Conservation (phyloP, 108 stramenopile species). For the Halocafeteria seosinensis region DNA sequence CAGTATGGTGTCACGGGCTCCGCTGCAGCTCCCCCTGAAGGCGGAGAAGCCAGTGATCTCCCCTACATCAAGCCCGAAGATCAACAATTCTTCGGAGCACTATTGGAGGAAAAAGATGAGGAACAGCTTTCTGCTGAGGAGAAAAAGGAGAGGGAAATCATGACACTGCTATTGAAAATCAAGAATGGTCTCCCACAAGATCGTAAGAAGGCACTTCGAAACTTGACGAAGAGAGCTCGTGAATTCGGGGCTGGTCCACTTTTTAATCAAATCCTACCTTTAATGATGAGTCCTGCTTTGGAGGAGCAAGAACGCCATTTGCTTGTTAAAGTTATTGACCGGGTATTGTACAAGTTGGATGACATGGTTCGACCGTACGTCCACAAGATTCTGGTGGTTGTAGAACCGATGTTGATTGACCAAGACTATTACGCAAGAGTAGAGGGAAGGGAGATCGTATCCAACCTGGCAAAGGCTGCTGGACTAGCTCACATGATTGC, state of each 20-base stretch:
- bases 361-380: constrained; percentile 89
- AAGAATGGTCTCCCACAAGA: constrained; percentile 95
- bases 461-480: constrained; percentile 95
- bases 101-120: constrained; percentile 52
- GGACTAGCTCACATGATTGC: constrained; percentile 98
- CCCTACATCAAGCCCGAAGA: constrained; percentile 95
- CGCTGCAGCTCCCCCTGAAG: constrained; percentile 32
- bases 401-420: constrained; percentile 92
- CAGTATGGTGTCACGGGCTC: constrained; percentile 57
- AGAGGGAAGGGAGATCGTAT: constrained; percentile 93
- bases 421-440: constrained; percentile 96
- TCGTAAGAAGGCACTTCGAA: constrained; percentile 91
- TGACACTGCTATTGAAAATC: constrained; percentile 78
- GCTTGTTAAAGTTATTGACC: constrained; percentile 97
- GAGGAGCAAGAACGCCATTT: constrained; percentile 97
- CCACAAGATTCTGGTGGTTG: constrained; percentile 84
- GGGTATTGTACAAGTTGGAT: constrained; percentile 84
- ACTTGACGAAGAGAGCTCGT: constrained; percentile 83
- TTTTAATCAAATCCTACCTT: constrained; percentile 85
- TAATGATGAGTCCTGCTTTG: constrained; percentile 85
- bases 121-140: constrained; percentile 53
- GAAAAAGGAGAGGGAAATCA: constrained; percentile 60
- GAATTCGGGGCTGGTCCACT: constrained; percentile 81
- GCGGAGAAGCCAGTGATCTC: constrained; percentile 43
- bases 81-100: constrained; percentile 77